A percentile compares a stretch with the other conserved stretches of the same genome.
These are phyloP conservation scores for Cladophialophora immunda DNA, from an alignment of 2,329 filamentous ascomycete species.

Conservation along the genomic window DNA sequence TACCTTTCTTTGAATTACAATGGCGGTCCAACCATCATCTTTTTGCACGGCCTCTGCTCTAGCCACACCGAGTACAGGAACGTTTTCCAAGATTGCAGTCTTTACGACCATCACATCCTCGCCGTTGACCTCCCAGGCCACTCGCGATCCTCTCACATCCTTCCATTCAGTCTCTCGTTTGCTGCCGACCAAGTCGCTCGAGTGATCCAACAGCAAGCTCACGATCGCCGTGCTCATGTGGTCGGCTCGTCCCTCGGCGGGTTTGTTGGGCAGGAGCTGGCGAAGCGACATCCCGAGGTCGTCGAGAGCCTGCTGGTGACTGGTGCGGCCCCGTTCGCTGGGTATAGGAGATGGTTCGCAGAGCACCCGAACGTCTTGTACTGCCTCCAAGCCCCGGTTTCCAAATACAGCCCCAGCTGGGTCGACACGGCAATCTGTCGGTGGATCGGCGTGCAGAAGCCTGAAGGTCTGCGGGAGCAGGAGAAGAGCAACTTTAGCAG, in stretches of 20 bases:
- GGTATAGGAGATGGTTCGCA: background rate
- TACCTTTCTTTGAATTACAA: background rate
- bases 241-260: background rate
- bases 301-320: background rate
- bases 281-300: background rate
- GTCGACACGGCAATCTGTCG: background rate
- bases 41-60: background rate
- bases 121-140: conserved; percentile 3
- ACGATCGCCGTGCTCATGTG: background rate
- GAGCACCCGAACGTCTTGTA: background rate
- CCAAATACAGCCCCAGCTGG: background rate
- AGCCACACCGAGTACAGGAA: background rate
- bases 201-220: background rate
- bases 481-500: background rate
- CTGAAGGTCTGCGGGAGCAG: background rate
- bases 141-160: background rate
- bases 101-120: background rate
- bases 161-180: background rate
- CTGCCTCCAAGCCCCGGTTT: background rate
- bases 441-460: background rate
- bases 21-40: background rate
- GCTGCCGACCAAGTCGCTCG: background rate
- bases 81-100: background rate
- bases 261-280: background rate
- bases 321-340: background rate